These are phyloP conservation scores for Aspergillus homomorphus DNA, from an alignment of 495 filamentous ascomycete species.

Conservation along the genomic window DNA sequence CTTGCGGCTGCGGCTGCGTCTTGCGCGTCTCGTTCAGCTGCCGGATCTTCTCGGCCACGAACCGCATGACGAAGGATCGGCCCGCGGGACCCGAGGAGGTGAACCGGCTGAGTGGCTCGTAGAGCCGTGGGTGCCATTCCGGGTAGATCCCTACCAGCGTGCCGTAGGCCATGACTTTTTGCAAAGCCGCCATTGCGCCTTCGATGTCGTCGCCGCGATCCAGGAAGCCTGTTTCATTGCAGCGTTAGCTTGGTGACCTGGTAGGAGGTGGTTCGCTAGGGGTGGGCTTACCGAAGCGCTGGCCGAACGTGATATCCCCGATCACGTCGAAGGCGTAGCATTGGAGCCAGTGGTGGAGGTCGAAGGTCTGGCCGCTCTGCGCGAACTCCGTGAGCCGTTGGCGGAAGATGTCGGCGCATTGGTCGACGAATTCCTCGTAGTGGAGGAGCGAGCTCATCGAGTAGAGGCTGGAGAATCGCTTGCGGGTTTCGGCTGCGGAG, in stretches of 20 bases:
- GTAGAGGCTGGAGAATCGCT: slow-evolving; percentile 45
- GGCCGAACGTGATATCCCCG: slow-evolving; percentile 62
- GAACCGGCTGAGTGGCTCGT: slow-evolving; percentile 35
- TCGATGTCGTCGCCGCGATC: slow-evolving; percentile 63
- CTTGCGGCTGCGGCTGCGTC: slow-evolving; percentile 14
- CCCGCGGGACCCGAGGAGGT: slow-evolving; percentile 41
- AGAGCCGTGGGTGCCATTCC: slow-evolving; percentile 44
- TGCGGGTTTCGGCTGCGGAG: slow-evolving; percentile 29
- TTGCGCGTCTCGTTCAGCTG: slow-evolving; percentile 24
- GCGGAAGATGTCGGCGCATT: slow-evolving; percentile 47
- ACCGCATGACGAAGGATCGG: slow-evolving; percentile 41
- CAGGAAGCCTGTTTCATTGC: slow-evolving; percentile 48
- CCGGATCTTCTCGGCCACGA: slow-evolving; percentile 42
- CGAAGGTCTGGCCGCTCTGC: slow-evolving; percentile 25
- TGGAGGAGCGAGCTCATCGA: slow-evolving; percentile 52
- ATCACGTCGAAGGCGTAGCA: slow-evolving; percentile 63
- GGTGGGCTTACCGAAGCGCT: slow-evolving; percentile 46
- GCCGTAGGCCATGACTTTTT: slow-evolving; percentile 54
- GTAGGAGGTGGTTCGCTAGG: background rate
- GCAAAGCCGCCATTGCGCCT: slow-evolving; percentile 55
- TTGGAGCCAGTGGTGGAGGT: slow-evolving; percentile 55
- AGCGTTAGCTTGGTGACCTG: background rate
- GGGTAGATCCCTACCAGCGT: slow-evolving; percentile 50
- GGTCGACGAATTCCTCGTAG: slow-evolving; percentile 55
- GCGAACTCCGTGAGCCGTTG: slow-evolving; percentile 44